Percentiles rank a stretch among this genome's conserved stretches.
Evolutionary conservation across 2,329 filamentous ascomycete genomes (phyloP).

Genomic region (Microdochium paspali): DNA sequence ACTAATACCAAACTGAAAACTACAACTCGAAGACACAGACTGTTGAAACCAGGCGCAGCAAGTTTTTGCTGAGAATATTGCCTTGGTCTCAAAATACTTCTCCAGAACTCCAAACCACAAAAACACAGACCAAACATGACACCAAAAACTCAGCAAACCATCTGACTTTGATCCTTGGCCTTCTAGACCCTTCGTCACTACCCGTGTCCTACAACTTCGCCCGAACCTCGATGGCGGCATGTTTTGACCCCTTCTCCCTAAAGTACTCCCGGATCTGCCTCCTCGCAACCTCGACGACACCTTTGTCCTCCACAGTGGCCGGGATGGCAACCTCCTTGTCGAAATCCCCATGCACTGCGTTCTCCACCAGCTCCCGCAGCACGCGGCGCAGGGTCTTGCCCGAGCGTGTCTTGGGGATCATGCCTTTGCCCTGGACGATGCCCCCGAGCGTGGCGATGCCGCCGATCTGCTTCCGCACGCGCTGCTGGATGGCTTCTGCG

Average conservation of each 20-base stretch:
- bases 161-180: too few relatives aligned
- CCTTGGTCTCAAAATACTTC: too few relatives aligned
- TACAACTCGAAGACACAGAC: too few relatives aligned
- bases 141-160: too few relatives aligned
- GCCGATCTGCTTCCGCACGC: slow-evolving; percentile 74
- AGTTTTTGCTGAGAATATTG: too few relatives aligned
- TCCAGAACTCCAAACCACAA: too few relatives aligned
- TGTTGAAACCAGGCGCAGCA: too few relatives aligned
- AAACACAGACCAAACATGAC: too few relatives aligned
- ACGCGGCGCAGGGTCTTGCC: slow-evolving; percentile 84
- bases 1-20: too few relatives aligned
- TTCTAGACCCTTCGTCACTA: background rate
- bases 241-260: slow-evolving; percentile 30
- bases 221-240: slow-evolving; percentile 34
- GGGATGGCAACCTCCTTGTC: slow-evolving; percentile 66
- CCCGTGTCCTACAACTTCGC: slow-evolving; percentile 33
- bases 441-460: slow-evolving; percentile 80
- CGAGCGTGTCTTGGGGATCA: slow-evolving; percentile 88
- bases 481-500: slow-evolving; percentile 55
- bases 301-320: slow-evolving; percentile 74
- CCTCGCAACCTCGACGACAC: slow-evolving; percentile 63
- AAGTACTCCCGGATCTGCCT: slow-evolving; percentile 70
- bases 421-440: slow-evolving; percentile 72
- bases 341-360: slow-evolving; percentile 65
- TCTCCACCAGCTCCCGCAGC: slow-evolving; percentile 74